Evolutionary conservation across 768 basidiomycete genomes (phyloP).

Genomic region (Calocybe gangraenosa): DNA sequence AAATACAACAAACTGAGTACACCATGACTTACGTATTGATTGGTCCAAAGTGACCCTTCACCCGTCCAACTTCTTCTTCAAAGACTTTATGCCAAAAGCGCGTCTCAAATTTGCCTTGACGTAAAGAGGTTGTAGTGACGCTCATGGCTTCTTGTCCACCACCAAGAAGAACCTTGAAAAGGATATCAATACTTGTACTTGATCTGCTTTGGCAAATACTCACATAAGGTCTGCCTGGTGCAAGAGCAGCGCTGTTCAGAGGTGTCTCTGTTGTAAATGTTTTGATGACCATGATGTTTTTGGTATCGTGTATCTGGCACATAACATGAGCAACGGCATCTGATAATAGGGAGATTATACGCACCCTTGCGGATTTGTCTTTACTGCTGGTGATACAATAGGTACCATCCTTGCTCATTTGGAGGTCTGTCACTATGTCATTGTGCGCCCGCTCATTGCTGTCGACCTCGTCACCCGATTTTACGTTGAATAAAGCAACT

Average conservation of each 20-base stretch:
- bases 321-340: neutral
- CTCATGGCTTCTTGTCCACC: slow-evolving; percentile 98
- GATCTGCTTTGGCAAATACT: slow-evolving; percentile 16
- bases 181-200: neutral
- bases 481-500: slow-evolving; percentile 85
- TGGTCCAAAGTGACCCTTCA: slow-evolving; percentile 96
- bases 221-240: slow-evolving; percentile 83
- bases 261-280: slow-evolving; percentile 92
- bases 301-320: slow-evolving; percentile 77
- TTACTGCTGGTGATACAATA: slow-evolving; percentile 97
- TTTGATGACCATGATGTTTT: slow-evolving; percentile 87
- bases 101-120: slow-evolving; percentile 97
- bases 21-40: slow-evolving; percentile 79
- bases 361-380: slow-evolving; percentile 91
- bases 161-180: slow-evolving; percentile 73
- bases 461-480: slow-evolving; percentile 77
- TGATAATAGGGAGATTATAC: slow-evolving; percentile 21
- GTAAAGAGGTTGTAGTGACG: slow-evolving; percentile 89
- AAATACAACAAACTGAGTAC: neutral
- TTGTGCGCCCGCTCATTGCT: slow-evolving; percentile 87
- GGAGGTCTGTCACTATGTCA: slow-evolving; percentile 87
- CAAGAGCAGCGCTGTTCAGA: slow-evolving; percentile 87
- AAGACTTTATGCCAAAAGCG: slow-evolving; percentile 97
- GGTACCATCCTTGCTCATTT: slow-evolving; percentile 82
- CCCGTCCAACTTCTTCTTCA: slow-evolving; percentile 95